Base-by-base conservation (phyloP, 768 basidiomycete species). In the Leccinum subtestaceum region DNA sequence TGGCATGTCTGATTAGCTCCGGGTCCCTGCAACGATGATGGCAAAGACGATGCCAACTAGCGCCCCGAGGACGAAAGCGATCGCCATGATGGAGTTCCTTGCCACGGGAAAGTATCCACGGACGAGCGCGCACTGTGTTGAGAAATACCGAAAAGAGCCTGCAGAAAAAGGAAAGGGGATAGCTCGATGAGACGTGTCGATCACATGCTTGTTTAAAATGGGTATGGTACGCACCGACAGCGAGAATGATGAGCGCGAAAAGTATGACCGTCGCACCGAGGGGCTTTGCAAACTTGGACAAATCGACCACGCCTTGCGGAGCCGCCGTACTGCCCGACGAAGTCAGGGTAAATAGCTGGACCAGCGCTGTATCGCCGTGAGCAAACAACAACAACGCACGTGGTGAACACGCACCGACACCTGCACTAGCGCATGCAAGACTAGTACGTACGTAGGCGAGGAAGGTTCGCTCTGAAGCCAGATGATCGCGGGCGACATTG, bases 361-460 rank as follows among this genome's bases (percentile, higher is more conserved):
- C 81, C 8, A 85, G 75, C n/a, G 81, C 84, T 62, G 17, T 2
- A 60, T 45, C 21, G 11, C 38, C n/a, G 19, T 45, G 2, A 45
- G 43, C 17, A 19, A 45, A 45, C 5, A 1, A 51, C 29, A 43
- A 23, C 21, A 34, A 19, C 43, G 19, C 23, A 1, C 11, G 12
- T 3, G 12, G 25, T 23, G 49, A 57, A 34, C 25, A 76, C 82
- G 63, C 57, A 84, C 84, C 85, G 36, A 87, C 83, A 32, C 85
- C 85, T 5, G 83, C 75, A 2, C 83, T 79, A 3, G 84, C 81
- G 38, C 85, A 75, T 1, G 83, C 80, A 50, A 87, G 74, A 64
- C 84, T 85, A 2, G 85, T 87, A n/a, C 85, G 77, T 52, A 84
- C 74, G 62, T 86, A 87, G 12, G 85, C 84, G 38, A 87, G 72